Evolutionary conservation across 164 flowering plant genomes (phyloP), one percentile per base, ranked within the genome.

Genomic region (Litsea cubeba): DNA sequence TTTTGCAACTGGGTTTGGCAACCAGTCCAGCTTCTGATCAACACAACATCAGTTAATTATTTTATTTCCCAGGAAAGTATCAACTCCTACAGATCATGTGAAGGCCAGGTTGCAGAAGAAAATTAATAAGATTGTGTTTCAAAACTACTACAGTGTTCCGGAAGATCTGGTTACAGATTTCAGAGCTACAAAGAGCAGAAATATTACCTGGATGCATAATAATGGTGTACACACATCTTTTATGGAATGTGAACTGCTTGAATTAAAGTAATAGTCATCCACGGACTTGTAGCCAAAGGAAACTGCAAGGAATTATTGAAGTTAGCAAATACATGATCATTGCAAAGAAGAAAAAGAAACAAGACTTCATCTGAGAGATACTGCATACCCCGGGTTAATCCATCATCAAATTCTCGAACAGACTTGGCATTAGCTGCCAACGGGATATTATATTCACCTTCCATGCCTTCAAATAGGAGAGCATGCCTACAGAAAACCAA

Each of bases 271-370:
- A 83, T 95, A 95, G 66, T 93, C 97, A 85, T 90, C 92, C 65
- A 84, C 98, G 22, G 99, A 89, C 81, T 90, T 87, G 86, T 90
- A 95, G 75, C 99, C 99, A 84, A 95, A 95, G 70, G 97, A 89
- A 68, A 93, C 99, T 93, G 90, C 83, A 82, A 73, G 65, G 40
- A 23, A 25, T 68, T 50, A 75, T 15, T 74, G 46, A 72, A 71
- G 63, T 73, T 74, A 74, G 76, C 32, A 71, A 62, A 26, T 70
- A 65, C 8, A 72, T 63, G 68, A 54, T 35, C 49, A 60, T 51
- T 17, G 49, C 22, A 2, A 12, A 3, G 17, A 25, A 28, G 70
- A 20, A 58, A 25, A 58, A 71, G 54, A 57, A 65, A 68, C 24
- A n/a, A 6, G 11, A 71, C 58, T 71, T 32, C 58, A 49, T 26